Evolutionary conservation across 495 filamentous ascomycete genomes (phyloP).

Genomic region (Penicillium coffeae): DNA sequence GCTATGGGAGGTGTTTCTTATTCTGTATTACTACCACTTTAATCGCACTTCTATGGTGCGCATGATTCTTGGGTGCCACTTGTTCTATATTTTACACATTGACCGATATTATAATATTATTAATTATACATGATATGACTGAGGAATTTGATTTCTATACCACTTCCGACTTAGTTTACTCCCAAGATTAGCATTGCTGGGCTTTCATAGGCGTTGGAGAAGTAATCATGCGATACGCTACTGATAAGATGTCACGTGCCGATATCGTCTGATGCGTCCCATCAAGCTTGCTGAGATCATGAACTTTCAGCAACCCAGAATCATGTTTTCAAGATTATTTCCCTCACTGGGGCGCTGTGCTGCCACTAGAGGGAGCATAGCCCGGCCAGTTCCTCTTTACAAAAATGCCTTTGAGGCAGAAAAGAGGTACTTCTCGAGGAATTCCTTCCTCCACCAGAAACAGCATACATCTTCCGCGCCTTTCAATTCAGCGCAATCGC

Average conservation of each 20-base stretch:
- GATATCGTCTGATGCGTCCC: conserved; percentile 10
- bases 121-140: conserved; percentile 11
- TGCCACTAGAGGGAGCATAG: conserved; percentile 10
- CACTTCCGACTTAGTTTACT: too few species aligned
- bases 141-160: background rate
- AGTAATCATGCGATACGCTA: conserved; percentile 9
- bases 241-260: conserved; percentile 8
- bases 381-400: conserved; percentile 11
- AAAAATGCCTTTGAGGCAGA: conserved; percentile 21
- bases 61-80: too few species aligned
- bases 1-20: background rate
- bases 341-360: conserved; percentile 25
- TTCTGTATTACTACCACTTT: background rate
- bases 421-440: conserved; percentile 37
- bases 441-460: conserved; percentile 24
- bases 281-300: background rate
- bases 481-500: conserved; percentile 40
- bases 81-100: too few species aligned
- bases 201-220: background rate
- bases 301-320: conserved; percentile 3
- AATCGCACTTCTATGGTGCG: background rate
- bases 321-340: conserved; percentile 33
- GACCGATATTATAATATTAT: too few species aligned
- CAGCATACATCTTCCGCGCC: conserved; percentile 32
- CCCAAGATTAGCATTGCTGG: background rate